phyloP scores from a whole-genome alignment of 306 rosid species.

The Cucurbita maxima region DNA sequence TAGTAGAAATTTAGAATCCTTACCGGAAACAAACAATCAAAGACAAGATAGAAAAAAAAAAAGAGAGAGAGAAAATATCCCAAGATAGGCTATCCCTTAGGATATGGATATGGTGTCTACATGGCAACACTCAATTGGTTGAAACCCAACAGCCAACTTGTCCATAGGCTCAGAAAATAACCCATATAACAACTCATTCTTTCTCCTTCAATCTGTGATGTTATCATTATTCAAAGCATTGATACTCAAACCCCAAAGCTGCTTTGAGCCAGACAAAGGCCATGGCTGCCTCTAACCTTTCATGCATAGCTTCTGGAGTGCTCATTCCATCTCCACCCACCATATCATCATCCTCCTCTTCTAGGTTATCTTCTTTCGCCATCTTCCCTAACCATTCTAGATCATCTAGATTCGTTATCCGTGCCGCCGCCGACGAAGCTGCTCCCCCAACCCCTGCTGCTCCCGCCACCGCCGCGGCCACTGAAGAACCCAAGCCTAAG shows the following conservation, averaged over 20 bases:
- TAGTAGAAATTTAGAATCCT: too few species aligned
- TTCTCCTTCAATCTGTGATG: conserved; percentile 1
- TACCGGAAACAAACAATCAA: not conserved
- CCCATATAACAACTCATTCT: not conserved
- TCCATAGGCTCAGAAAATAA: not conserved
- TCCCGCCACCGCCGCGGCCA: not conserved
- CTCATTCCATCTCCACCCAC: conserved; percentile 1
- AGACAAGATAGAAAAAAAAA: not conserved
- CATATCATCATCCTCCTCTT: not conserved
- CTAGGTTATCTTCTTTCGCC: not conserved
- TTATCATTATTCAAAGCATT: not conserved
- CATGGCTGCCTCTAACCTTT: conserved; percentile 13
- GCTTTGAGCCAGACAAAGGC: not conserved
- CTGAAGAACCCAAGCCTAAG: conserved; percentile 7
- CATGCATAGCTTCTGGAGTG: conserved; percentile 6
- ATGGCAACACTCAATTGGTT: conserved; percentile 6
- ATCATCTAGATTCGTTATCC: not conserved
- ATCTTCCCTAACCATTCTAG: not conserved
- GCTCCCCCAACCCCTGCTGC: not conserved
- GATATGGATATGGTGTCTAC: conserved; percentile 2
- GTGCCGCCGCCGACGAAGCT: not conserved
- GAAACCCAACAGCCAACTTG: not conserved
- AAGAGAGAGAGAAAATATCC: not conserved
- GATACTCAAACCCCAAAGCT: not conserved
- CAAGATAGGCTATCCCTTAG: conserved; percentile 4